Base-by-base conservation (phyloP, 2,329 filamentous ascomycete genomes). In the Penicillium sp. region DNA sequence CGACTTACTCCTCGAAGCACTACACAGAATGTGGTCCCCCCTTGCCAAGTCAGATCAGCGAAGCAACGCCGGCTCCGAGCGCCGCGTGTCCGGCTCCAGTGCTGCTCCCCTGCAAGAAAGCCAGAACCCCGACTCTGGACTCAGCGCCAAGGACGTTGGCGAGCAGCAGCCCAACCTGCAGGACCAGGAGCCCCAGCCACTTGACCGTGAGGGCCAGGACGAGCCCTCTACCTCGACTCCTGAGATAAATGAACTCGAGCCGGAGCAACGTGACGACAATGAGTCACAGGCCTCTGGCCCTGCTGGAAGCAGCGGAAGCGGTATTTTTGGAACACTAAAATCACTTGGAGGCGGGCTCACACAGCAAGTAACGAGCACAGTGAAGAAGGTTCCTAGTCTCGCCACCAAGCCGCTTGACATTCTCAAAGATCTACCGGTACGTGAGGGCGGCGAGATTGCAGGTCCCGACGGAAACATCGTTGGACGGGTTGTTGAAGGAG, bases 41-140 rank as follows among this genome's bases (percentile, higher is more conserved):
- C 48, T 45, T 5, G 29, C 46, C 29, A 50, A 58, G 55, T 58
- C 55, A 49, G 50, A 52, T 44, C 44, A 58, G 50, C 30, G 60
- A 61, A 44, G 21, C 50, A 48, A 31, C 26, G 38, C 54, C 51
- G 23, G 45, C 49, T 54, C 31, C 31, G 48, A 54, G 45, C 48
- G 55, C 21, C 51, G 44, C 38, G 13, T 49, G 21, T 62, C 60
- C 45, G 55, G 60, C 31, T 58, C 60, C 13, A 62, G 60, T n/a
- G 55, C 35, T n/a, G 49, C 50, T 17, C 59, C 59, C 17, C 41
- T 30, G 23, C 59, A 52, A 21, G 19, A 41, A 15, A 41, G 5
- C 17, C 38, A 48, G 30, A n/a, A 47, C 41, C 55, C 38, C 21
- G 54, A 48, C 26, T 29, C 55, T 15, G 15, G 31, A 13, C 3